Conservation (phyloP, 352 stramenopile species). For the Phytophthora macrochlamydospora region DNA sequence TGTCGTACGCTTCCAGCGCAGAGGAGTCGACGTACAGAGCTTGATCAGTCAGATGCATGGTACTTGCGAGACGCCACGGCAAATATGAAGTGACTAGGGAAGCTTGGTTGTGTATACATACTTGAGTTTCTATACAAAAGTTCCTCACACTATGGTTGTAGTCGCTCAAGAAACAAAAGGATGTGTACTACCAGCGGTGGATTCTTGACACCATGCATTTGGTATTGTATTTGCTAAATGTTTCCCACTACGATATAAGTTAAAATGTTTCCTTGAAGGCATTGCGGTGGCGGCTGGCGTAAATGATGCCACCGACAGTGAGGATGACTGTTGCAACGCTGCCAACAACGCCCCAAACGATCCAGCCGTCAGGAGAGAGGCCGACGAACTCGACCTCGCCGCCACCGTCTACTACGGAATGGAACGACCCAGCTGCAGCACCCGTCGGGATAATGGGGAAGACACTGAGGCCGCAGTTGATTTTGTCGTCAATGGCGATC, state of each 20-base stretch:
- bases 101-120: no score
- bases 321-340: slow-evolving; percentile 37
- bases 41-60: background rate
- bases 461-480: slow-evolving; percentile 82
- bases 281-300: slow-evolving; percentile 34
- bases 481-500: slow-evolving; percentile 68
- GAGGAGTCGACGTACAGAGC: slow-evolving; percentile 43
- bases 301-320: slow-evolving; percentile 40
- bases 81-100: no score
- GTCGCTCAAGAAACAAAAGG: no score
- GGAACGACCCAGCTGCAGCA: slow-evolving; percentile 47
- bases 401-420: slow-evolving; percentile 56
- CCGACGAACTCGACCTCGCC: slow-evolving; percentile 44
- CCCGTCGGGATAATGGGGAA: slow-evolving; percentile 73
- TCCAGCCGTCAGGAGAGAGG: slow-evolving; percentile 38
- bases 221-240: background rate
- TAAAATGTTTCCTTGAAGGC: slow-evolving; percentile 37
- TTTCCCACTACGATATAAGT: slow-evolving; percentile 14
- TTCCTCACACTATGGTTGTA: no score
- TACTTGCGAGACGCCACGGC: no score
- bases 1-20: slow-evolving; percentile 46
- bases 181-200: no score
- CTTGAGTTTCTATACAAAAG: no score
- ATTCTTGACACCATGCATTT: background rate
- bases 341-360: slow-evolving; percentile 32